Evolutionary conservation across 1,284 basidiomycete species (phyloP).

Genomic region (Inonotus hispidus): DNA sequence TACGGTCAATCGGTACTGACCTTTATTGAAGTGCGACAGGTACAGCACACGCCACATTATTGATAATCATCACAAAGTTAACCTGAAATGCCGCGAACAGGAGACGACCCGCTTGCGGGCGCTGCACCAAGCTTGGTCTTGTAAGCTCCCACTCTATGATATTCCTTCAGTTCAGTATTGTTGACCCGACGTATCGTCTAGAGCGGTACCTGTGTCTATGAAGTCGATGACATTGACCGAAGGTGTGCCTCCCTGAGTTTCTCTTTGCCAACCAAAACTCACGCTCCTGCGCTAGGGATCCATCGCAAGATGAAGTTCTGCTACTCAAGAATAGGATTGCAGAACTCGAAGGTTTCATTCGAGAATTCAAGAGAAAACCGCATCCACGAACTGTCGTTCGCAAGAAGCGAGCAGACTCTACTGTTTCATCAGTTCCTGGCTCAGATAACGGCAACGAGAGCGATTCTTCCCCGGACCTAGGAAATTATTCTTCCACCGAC

Average conservation of each 20-base stretch:
- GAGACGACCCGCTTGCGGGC: slow-evolving; percentile 19
- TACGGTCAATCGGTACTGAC: not conserved
- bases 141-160: slow-evolving; percentile 18
- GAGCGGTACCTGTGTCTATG: slow-evolving; percentile 40
- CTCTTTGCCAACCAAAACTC: not conserved
- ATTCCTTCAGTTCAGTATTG: not conserved
- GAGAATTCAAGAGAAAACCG: slow-evolving; percentile 29
- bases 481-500: not conserved
- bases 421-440: not conserved
- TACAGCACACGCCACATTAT: not conserved
- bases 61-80: not conserved
- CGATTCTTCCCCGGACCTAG: not conserved
- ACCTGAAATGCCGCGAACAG: not conserved
- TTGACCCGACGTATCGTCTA: slow-evolving; percentile 9
- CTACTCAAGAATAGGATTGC: slow-evolving; percentile 35
- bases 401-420: not conserved
- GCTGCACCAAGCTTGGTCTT: slow-evolving; percentile 33
- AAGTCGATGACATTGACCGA: slow-evolving; percentile 35
- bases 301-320: slow-evolving; percentile 28
- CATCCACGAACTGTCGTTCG: slow-evolving; percentile 15
- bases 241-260: slow-evolving; percentile 17
- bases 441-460: slow-evolving; percentile 4
- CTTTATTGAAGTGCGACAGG: slow-evolving; percentile 20
- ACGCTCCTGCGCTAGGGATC: not conserved
- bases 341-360: slow-evolving; percentile 39